Evolutionary conservation across 768 basidiomycete genomes (phyloP), one percentile per base, ranked within the genome.

Genomic region (Termitomyces sp.): DNA sequence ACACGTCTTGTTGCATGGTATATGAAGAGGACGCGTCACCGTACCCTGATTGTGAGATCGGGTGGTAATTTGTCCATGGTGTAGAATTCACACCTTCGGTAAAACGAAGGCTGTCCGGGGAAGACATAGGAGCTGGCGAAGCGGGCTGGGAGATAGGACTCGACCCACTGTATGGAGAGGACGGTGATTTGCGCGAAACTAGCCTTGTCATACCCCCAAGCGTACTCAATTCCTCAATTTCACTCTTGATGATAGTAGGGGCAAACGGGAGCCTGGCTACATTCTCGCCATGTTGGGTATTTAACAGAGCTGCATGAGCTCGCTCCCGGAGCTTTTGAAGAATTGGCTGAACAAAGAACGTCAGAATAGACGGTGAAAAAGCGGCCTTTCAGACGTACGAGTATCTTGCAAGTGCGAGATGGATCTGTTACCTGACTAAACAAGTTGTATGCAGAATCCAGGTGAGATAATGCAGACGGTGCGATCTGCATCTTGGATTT

Each of bases 141-240:
- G 77, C 73, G 18, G 76, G 73, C 45, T 78, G 76, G 4, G 79
- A 75, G 13, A 68, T 61, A 18, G 80, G 79, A 51, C 77, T 77
- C 6, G 78, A 73, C 18, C 73, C 70, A 16, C 76, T 69, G 44
- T 73, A 72, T 8, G 77, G 70, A 2, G 81, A 76, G 0, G 82
- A 77, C 0, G 82, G 77, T 9, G 76, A 72, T 60, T 80, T 77
- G 15, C 82, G 75, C 0, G 84, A 70, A 0, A 88, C 81, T 2
- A 87, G 76, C 22, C 85, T 78, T 9, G 85, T 86, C 72, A 81
- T 81, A 3, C 87, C 86, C 24, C 84, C 82, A 12, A 87, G 76
- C 2, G 79, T 80, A 6, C 82, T 78, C 39, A 87, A 65, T 56
- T 85, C 86, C 39, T 86, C 85, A 26, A 76, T 77, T 63, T 87